phyloP scores from a whole-genome alignment of 1,284 basidiomycete species.

The Microbotryum lychnidis-dioicae region DNA sequence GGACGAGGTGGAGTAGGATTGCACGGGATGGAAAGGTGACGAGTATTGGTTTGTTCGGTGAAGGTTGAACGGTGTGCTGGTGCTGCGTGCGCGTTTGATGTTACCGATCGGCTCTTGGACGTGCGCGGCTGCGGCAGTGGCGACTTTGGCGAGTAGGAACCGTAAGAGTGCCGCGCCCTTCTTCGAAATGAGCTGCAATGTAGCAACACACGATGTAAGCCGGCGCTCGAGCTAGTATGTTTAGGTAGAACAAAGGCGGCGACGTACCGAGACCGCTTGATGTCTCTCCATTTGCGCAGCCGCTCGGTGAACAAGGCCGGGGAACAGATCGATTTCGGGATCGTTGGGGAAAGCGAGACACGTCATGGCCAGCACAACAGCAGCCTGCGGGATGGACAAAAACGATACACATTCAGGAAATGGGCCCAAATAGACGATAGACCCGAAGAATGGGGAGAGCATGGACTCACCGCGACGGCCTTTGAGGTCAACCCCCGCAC shows the following conservation, averaged over 20 bases:
- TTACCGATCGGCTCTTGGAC: too few species aligned
- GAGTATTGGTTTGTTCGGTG: too few species aligned
- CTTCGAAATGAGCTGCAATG: constrained; percentile 11
- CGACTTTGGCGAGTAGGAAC: constrained; percentile 21
- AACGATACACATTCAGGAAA: neutral
- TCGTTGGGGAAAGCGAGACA: constrained; percentile 22
- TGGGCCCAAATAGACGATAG: neutral
- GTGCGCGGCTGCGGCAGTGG: too few species aligned
- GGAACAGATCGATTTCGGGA: constrained; percentile 12
- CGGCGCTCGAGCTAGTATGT: neutral
- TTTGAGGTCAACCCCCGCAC: constrained; percentile 19
- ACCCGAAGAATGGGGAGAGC: neutral
- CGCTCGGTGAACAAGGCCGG: constrained; percentile 13
- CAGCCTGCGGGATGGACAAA: constrained; percentile 8
- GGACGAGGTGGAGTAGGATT: too few species aligned
- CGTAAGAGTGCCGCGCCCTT: constrained; percentile 18
- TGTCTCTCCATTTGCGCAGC: constrained; percentile 19
- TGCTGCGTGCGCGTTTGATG: too few species aligned
- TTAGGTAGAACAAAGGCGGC: too few species aligned
- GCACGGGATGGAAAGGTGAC: too few species aligned
- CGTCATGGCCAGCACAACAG: constrained; percentile 22
- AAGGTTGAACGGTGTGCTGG: too few species aligned
- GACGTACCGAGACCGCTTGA: constrained; percentile 7
- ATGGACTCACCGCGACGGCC: neutral
- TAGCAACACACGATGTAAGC: neutral